Conservation (phyloP, 768 basidiomycete genomes). For the Tylopilus rubrobrunneus region DNA sequence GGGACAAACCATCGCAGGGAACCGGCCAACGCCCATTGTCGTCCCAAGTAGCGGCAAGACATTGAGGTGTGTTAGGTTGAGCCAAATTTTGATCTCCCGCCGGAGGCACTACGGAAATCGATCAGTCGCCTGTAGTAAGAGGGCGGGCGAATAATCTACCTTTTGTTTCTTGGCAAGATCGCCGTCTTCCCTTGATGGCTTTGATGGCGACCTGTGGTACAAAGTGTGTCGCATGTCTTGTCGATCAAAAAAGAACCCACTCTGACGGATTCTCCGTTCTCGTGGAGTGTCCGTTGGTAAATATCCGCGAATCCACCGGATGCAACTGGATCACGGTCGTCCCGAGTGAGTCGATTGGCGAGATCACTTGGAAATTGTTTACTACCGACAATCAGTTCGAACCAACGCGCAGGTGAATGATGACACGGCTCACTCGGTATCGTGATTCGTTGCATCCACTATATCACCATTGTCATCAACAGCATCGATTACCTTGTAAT, state of each 20-base stretch:
- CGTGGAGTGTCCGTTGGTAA: not conserved
- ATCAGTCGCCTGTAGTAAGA: not conserved
- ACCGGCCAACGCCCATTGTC: too few species aligned
- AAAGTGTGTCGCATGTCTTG: not conserved
- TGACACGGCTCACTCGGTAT: not conserved
- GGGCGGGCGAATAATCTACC: not conserved
- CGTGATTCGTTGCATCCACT: too few species aligned
- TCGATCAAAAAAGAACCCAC: not conserved
- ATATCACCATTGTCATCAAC: too few species aligned
- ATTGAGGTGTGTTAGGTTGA: slow-evolving; percentile 20
- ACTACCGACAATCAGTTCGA: too few species aligned
- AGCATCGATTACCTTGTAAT: too few species aligned
- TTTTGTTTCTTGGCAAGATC: slow-evolving; percentile 1
- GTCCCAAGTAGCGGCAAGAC: slow-evolving; percentile 5
- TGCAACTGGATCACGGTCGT: slow-evolving; percentile 1
- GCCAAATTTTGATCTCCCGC: slow-evolving; percentile 19
- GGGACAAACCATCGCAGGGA: slow-evolving; percentile 21
- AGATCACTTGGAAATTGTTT: too few species aligned
- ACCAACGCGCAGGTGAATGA: not conserved
- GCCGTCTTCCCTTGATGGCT: not conserved
- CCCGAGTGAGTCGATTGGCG: too few species aligned
- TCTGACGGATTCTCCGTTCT: not conserved
- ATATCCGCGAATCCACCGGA: slow-evolving; percentile 7
- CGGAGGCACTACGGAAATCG: not conserved
- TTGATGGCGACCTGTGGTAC: slow-evolving; percentile 1